phyloP scores from a whole-genome alignment of 2,329 filamentous ascomycete genomes.

The Clarireedia hainanense region DNA sequence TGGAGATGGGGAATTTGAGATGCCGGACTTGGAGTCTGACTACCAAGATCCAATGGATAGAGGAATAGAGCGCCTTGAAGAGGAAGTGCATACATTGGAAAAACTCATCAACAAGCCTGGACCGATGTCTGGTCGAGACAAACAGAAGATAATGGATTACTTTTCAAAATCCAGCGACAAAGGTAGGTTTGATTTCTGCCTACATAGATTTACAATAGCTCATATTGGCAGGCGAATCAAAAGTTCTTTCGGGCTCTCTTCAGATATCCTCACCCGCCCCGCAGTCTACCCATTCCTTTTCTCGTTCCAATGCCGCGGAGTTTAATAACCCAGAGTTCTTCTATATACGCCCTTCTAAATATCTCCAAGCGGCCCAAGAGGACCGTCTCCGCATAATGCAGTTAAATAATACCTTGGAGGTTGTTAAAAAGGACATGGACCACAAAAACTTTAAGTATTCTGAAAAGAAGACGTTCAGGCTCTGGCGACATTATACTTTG shows the following conservation, averaged over 20 bases:
- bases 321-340: neutral
- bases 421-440: neutral
- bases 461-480: neutral
- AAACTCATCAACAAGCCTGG: conserved; percentile 9
- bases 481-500: conserved; percentile 42
- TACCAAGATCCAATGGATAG: conserved; percentile 6
- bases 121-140: conserved; percentile 12
- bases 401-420: neutral
- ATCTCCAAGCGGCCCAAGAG: neutral
- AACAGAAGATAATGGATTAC: conserved; percentile 9
- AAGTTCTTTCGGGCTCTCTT: neutral
- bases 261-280: neutral
- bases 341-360: neutral
- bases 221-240: neutral
- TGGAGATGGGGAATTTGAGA: conserved; percentile 8
- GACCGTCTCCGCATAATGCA: neutral
- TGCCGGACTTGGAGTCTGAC: conserved; percentile 9
- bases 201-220: neutral
- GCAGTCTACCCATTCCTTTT: neutral
- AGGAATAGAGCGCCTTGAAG: conserved; percentile 5
- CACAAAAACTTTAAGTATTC: neutral
- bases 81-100: conserved; percentile 9
- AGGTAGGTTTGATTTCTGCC: neutral
- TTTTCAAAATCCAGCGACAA: conserved; percentile 10
- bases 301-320: neutral